These are phyloP conservation scores for Excoecaria agallocha DNA, from an alignment of 345 rosid species.

Conservation along the genomic window DNA sequence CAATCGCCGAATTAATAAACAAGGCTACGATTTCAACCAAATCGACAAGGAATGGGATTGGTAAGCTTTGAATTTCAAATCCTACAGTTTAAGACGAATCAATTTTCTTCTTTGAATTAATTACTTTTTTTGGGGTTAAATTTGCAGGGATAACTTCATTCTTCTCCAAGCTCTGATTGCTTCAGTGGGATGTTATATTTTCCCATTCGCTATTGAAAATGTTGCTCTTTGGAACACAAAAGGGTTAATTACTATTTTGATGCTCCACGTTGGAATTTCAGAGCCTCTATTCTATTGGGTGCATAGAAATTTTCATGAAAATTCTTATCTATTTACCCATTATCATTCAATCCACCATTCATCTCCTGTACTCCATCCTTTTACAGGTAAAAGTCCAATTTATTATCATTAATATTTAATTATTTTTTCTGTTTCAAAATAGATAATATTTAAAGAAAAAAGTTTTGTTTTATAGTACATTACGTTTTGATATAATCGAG, in stretches of 20 bases:
- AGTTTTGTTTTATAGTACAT: too few species aligned
- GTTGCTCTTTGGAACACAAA: constrained; percentile 67
- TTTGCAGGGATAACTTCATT: constrained; percentile 85
- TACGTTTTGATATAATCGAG: too few species aligned
- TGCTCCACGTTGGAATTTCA: constrained; percentile 70
- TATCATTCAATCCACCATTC: constrained; percentile 84
- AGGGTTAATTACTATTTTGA: constrained; percentile 56
- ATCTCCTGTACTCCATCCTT: constrained; percentile 69
- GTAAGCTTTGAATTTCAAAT: too few species aligned
- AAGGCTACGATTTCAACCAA: constrained; percentile 83
- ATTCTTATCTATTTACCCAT: constrained; percentile 45
- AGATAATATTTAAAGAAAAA: too few species aligned
- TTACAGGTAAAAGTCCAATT: constrained; percentile 48
- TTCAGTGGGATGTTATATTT: constrained; percentile 49
- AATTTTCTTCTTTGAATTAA: too few species aligned
- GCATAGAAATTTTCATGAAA: constrained; percentile 58
- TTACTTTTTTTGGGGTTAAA: neutral
- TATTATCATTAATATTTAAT: neutral
- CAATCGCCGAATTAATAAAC: constrained; percentile 50
- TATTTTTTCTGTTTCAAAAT: too few species aligned
- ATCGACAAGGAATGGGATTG: constrained; percentile 94
- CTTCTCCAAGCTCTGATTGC: constrained; percentile 75
- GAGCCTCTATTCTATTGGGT: constrained; percentile 79
- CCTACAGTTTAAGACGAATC: too few species aligned
- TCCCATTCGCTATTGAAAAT: constrained; percentile 40